Evolutionary conservation across 2,329 filamentous ascomycete genomes (phyloP), one percentile per base, ranked within the genome.

Genomic region (Curvularia verruculosa): DNA sequence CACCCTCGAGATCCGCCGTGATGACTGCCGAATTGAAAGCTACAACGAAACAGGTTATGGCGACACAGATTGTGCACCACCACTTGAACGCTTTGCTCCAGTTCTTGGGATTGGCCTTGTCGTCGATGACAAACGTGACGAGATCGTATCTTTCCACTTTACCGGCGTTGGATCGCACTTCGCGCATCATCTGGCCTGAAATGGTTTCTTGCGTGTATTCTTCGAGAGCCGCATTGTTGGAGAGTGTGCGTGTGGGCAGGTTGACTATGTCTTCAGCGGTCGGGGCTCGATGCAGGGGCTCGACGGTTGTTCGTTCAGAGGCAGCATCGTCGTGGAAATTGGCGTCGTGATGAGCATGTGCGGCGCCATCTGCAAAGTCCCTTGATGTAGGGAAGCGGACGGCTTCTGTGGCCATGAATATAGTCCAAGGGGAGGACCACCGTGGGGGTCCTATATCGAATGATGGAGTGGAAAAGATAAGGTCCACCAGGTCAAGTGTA

Each of bases 101-200:
- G 75, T 94, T 95, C 82, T 94, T 94, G 0, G 91, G 91, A 69
- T 94, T 94, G 62, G 88, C 89, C 0, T 85, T 84, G 72, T 95
- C 91, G 56, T 87, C 79, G 2, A 87, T 82, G 3, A 82, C 84
- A 70, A 95, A 96, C 0, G 88, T 89, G 31, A 90, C 87, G 9
- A 90, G 79, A 56, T 87, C 85, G 70, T 85, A 87, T 59, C 72
- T 63, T 54, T 78, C 72, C n/a, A 80, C 73, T 50, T 79, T 73
- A 3, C 82, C 81, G 2, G 79, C 80, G 46, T 88, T 84, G 3
- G 89, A 85, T 63, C 77, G 77, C 19, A 82, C 73, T 37, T 78
- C 76, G 64, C 79, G 81, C 23, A 85, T 80, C 61, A 91, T 89
- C 52, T 85, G 80, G n/a, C 89, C 89, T 0, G 75, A 69, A 5